phyloP scores from a whole-genome alignment of 148 eudicot species.

The Salicornia ramosissima region DNA sequence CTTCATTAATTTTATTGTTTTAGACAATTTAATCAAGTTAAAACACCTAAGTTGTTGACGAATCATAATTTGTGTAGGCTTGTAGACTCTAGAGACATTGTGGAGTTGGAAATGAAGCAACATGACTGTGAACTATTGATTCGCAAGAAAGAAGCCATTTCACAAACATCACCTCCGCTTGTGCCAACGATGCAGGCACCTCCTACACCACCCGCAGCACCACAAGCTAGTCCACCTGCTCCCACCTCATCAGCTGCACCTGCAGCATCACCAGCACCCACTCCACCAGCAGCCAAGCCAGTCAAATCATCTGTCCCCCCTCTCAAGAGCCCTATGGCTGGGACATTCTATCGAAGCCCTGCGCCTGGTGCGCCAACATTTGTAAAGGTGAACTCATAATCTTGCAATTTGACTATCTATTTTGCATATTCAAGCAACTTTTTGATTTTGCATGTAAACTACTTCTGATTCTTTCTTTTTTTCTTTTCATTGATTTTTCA shows the following conservation, averaged over 20 bases:
- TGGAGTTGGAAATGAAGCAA: constrained; percentile 70
- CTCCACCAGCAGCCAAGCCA: constrained; percentile 39
- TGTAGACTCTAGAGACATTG: constrained; percentile 77
- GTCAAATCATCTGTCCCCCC: constrained; percentile 54
- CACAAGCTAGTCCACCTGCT: constrained; percentile 24
- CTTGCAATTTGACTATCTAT: background rate
- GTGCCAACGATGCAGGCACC: constrained; percentile 46
- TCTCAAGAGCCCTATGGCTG: constrained; percentile 77
- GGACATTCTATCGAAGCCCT: constrained; percentile 69
- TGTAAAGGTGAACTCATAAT: constrained; percentile 46
- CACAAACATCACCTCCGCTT: constrained; percentile 44
- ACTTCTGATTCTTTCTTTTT: background rate
- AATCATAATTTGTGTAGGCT: constrained; percentile 34
- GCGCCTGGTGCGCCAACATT: constrained; percentile 67
- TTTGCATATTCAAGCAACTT: background rate
- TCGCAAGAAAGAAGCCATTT: constrained; percentile 68
- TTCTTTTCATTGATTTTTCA: background rate
- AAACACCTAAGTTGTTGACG: background rate
- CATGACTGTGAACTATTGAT: constrained; percentile 60
- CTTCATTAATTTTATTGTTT: background rate
- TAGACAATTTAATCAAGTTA: background rate
- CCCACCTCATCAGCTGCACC: constrained; percentile 25
- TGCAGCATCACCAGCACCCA: constrained; percentile 33
- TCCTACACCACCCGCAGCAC: constrained; percentile 24
- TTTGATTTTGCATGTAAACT: background rate